Evolutionary conservation across 306 rosid species (phyloP), one percentile per base, ranked within the genome.

Genomic region (Trifolium subterraneum): DNA sequence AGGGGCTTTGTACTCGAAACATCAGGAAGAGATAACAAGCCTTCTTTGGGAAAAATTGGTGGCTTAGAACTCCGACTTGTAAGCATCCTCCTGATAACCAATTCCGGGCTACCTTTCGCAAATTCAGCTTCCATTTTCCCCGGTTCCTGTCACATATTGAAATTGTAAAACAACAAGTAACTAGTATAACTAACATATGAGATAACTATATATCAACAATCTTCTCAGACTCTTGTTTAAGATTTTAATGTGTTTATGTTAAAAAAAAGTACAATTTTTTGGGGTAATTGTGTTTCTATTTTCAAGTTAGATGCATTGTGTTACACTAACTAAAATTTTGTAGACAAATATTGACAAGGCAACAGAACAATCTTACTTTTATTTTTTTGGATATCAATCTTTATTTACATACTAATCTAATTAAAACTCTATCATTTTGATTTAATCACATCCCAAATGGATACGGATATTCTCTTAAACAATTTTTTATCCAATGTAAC

Each of bases 11-110:
- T 45, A 15, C 38, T 4, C 0, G 58, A 59, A 19, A 69, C 13
- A 9, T 64, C 1, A 0, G 71, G 23, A 47, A 70, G 6, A 42
- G 71, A 60, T 2, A 63, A 50, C 5, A 55, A 35, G 5, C 51
- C 78, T 66, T 76, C 85, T 23, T 80, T 69, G 3, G 85, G 80
- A 4, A 80, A 13, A 33, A 81, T 63, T 9, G 78, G 75, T 2
- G 87, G 82, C 23, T 68, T 78, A 6, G 80, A 31, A 19, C 35
- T 27, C 0, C 80, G 56, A 29, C 39, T 55, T 12, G 87, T 68
- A 5, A 84, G 50, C 31, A 84, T 31, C 19, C 36, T 73, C 65
- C 73, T 80, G 15, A 76, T 20, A 15, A 70, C 38, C 18, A 52
- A 29, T 35, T 62, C 70, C 2, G 55, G 10, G 0, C 70, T 68